phyloP scores from a whole-genome alignment of 257 asterid species.

The Prunella vulgaris region DNA sequence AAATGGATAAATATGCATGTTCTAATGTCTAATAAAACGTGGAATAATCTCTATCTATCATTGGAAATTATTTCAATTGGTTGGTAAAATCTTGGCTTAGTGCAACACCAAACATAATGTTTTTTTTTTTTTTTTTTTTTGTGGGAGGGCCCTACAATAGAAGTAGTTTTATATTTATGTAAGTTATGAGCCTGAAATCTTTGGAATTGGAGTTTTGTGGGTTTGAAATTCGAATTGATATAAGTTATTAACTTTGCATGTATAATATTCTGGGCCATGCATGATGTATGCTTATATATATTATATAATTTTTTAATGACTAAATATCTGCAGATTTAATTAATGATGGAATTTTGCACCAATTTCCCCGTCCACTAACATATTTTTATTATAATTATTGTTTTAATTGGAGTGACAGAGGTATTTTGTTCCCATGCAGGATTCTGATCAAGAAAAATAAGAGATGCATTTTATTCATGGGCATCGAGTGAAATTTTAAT shows the following conservation, averaged over 20 bases:
- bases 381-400: neutral
- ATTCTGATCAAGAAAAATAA: neutral
- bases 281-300: neutral
- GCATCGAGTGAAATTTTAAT: neutral
- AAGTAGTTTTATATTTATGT: slow-evolving; percentile 8
- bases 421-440: slow-evolving; percentile 20
- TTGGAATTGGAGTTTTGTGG: slow-evolving; percentile 11
- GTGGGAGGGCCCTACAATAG: neutral
- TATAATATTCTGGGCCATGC: neutral
- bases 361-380: too few species aligned
- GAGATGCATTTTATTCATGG: slow-evolving; percentile 7
- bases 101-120: slow-evolving; percentile 6
- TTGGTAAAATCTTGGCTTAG: neutral
- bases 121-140: too few species aligned
- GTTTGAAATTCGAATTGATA: neutral
- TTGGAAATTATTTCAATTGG: neutral
- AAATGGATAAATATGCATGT: neutral
- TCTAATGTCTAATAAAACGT: neutral
- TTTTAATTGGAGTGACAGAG: neutral
- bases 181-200: neutral
- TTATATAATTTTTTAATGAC: too few species aligned
- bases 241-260: neutral
- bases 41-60: slow-evolving; percentile 3
- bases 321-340: too few species aligned
- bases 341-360: too few species aligned